phyloP scores from a whole-genome alignment of 2,329 filamentous ascomycete species.

The Cytospora mali region DNA sequence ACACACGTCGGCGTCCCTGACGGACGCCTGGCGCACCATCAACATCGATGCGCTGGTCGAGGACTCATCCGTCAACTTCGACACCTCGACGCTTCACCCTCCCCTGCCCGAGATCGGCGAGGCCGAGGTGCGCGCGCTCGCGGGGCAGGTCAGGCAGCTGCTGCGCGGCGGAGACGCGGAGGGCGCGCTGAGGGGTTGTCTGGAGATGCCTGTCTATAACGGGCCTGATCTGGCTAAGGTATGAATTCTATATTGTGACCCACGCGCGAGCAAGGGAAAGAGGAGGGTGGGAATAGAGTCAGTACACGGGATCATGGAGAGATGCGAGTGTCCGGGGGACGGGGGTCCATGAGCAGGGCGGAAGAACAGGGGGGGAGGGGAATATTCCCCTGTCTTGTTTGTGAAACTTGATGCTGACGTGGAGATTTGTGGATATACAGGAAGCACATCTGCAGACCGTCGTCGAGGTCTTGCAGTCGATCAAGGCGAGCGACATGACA shows the following conservation, averaged over 20 bases:
- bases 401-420: conserved; percentile 24
- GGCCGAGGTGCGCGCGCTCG: conserved; percentile 75
- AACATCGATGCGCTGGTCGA: conserved; percentile 91
- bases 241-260: conserved; percentile 28
- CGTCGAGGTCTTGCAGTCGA: conserved; percentile 91
- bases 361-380: conserved; percentile 22
- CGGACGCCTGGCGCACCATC: conserved; percentile 80
- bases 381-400: neutral
- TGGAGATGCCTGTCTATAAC: conserved; percentile 83
- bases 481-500: conserved; percentile 94
- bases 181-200: conserved; percentile 79
- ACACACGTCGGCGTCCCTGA: conserved; percentile 60
- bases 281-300: no score
- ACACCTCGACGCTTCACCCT: conserved; percentile 80
- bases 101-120: conserved; percentile 74
- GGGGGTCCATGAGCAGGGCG: neutral
- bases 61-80: conserved; percentile 90
- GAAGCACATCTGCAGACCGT: conserved; percentile 87
- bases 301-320: no score
- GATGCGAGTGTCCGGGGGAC: neutral
- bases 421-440: conserved; percentile 46
- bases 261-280: neutral
- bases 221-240: conserved; percentile 62
- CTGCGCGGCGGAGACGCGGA: conserved; percentile 84
- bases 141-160: conserved; percentile 83